Evolutionary conservation across 345 rosid species (phyloP).

Genomic region (Mangifera indica): DNA sequence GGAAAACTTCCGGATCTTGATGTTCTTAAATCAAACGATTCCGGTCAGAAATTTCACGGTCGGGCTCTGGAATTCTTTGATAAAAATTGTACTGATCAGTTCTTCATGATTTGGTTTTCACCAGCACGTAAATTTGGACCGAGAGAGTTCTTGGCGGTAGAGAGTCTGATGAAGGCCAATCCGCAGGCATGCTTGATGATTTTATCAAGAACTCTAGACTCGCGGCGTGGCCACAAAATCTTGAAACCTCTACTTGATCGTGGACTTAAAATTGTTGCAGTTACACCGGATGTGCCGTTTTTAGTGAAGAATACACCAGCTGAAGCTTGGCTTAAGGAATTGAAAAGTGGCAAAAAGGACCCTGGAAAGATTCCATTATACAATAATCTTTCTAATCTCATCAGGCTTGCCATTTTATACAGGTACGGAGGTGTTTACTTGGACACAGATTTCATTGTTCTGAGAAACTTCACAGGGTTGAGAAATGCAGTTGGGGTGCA

Average conservation of each 20-base stretch:
- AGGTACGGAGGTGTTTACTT: too few relatives aligned
- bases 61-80: slow-evolving; percentile 41
- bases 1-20: slow-evolving; percentile 45
- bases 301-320: slow-evolving; percentile 55
- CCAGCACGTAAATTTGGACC: slow-evolving; percentile 42
- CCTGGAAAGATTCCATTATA: slow-evolving; percentile 29
- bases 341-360: slow-evolving; percentile 50
- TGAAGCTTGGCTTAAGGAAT: slow-evolving; percentile 52
- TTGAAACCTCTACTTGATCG: slow-evolving; percentile 49
- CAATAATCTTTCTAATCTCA: too few relatives aligned
- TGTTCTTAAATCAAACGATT: slow-evolving; percentile 42
- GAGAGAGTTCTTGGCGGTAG: slow-evolving; percentile 50
- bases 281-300: slow-evolving; percentile 51
- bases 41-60: slow-evolving; percentile 38
- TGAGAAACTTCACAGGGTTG: too few relatives aligned
- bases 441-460: too few relatives aligned
- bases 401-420: too few relatives aligned
- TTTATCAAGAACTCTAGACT: slow-evolving; percentile 55
- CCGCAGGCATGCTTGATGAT: slow-evolving; percentile 62
- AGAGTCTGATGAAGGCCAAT: slow-evolving; percentile 51
- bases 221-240: slow-evolving; percentile 40
- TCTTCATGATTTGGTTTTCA: slow-evolving; percentile 81
- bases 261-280: slow-evolving; percentile 44
- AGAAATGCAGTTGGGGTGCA: too few relatives aligned
- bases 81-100: slow-evolving; percentile 39